phyloP scores from a whole-genome alignment of 768 basidiomycete species.

The Erythrobasidium yunnanense region DNA sequence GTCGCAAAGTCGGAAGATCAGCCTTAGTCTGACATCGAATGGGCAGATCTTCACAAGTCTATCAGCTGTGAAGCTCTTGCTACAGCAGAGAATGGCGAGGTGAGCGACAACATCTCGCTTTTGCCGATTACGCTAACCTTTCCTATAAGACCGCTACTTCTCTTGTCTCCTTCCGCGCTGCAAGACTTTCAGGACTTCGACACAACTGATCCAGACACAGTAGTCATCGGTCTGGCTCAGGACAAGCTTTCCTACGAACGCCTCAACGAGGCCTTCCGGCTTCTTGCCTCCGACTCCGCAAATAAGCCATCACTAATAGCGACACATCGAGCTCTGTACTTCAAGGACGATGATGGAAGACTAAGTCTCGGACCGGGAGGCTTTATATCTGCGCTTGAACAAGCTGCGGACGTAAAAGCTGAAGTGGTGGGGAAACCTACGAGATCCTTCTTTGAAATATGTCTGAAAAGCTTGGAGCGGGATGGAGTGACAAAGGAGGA shows the following conservation, averaged over 20 bases:
- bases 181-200: slow-evolving; percentile 46
- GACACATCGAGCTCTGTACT: slow-evolving; percentile 53
- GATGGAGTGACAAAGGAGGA: slow-evolving; percentile 29
- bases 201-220: slow-evolving; percentile 47
- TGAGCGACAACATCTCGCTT: slow-evolving; percentile 32
- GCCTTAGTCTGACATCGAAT: too few species aligned
- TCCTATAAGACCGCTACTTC: slow-evolving; percentile 49
- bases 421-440: slow-evolving; percentile 58
- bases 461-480: slow-evolving; percentile 46
- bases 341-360: slow-evolving; percentile 45
- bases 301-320: slow-evolving; percentile 48
- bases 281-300: too few species aligned
- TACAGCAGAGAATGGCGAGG: slow-evolving; percentile 45
- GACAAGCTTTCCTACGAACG: slow-evolving; percentile 48
- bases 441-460: slow-evolving; percentile 52
- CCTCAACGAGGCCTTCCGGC: slow-evolving; percentile 58
- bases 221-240: slow-evolving; percentile 57
- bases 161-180: slow-evolving; percentile 48
- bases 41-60: slow-evolving; percentile 51
- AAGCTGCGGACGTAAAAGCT: slow-evolving; percentile 48
- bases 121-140: not conserved
- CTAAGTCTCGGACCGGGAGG: slow-evolving; percentile 62
- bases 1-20: too few species aligned
- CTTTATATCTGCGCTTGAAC: slow-evolving; percentile 56
- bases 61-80: slow-evolving; percentile 49